Evolutionary conservation across 805 yeast species (phyloP).

Genomic region (Kazachstania martiniae): DNA sequence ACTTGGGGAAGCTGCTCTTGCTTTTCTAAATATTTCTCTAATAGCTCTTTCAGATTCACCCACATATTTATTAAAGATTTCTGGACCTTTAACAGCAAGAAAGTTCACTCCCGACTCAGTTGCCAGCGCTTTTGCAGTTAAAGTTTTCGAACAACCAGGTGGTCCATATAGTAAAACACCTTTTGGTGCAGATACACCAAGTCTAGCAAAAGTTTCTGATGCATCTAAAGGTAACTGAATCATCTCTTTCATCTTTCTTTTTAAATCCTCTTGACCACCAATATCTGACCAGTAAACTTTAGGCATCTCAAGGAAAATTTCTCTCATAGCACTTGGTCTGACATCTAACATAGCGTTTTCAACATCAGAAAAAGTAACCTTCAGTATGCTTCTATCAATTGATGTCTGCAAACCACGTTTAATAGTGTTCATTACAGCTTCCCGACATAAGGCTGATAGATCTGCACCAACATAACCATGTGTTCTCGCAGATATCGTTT

Average conservation of each 20-base stretch:
- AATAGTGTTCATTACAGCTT: constrained; percentile 77
- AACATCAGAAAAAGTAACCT: constrained; percentile 47
- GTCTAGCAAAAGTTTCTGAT: constrained; percentile 56
- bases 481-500: constrained; percentile 58
- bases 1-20: constrained; percentile 90
- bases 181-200: constrained; percentile 85
- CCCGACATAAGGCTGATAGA: constrained; percentile 75
- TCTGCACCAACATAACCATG: constrained; percentile 99
- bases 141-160: constrained; percentile 94
- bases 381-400: constrained; percentile 29
- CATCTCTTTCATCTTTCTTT: constrained; percentile 74
- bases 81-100: constrained; percentile 95
- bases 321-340: constrained; percentile 95
- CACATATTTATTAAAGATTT: constrained; percentile 85
- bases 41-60: constrained; percentile 92
- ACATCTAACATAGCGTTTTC: constrained; percentile 65
- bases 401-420: constrained; percentile 39
- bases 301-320: constrained; percentile 88
- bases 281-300: constrained; percentile 89
- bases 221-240: constrained; percentile 87
- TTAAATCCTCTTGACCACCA: constrained; percentile 86
- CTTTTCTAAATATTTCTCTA: constrained; percentile 87
- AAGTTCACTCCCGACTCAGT: constrained; percentile 92
- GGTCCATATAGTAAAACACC: constrained; percentile 95
- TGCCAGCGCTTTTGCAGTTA: constrained; percentile 91